These are phyloP conservation scores for Pleurotus tuber-regium DNA, from an alignment of 768 basidiomycete genomes.

Conservation along the genomic window DNA sequence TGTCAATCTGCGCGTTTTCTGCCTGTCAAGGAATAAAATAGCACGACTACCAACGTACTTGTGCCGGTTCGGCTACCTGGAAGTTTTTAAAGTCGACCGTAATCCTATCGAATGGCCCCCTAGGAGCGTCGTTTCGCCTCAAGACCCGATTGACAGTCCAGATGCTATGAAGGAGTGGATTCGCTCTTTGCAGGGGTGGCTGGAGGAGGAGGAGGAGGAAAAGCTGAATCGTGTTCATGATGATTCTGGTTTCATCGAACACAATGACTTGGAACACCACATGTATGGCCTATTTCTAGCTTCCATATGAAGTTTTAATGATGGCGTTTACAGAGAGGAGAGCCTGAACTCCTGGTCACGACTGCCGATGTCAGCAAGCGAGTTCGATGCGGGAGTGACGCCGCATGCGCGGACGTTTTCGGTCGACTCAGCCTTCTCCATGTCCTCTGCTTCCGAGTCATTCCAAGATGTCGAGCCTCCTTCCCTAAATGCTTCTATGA, in stretches of 20 bases:
- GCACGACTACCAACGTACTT: conserved; percentile 78
- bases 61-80: conserved; percentile 64
- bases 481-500: conserved; percentile 19
- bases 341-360: conserved; percentile 40
- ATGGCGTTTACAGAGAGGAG: conserved; percentile 31
- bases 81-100: conserved; percentile 81
- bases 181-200: conserved; percentile 68
- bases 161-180: conserved; percentile 74
- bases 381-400: conserved; percentile 34
- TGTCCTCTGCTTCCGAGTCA: conserved; percentile 45
- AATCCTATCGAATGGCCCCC: conserved; percentile 97
- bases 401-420: conserved; percentile 63
- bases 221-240: conserved; percentile 43
- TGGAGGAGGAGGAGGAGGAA: conserved; percentile 53
- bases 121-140: conserved; percentile 45
- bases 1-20: conserved; percentile 77
- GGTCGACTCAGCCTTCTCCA: conserved; percentile 53
- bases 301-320: conserved; percentile 6
- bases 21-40: conserved; percentile 83
- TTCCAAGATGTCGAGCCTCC: conserved; percentile 24
- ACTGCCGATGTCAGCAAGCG: conserved; percentile 28
- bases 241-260: conserved; percentile 50
- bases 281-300: conserved; percentile 26
- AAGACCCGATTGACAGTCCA: conserved; percentile 39
- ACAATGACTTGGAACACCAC: conserved; percentile 40